Evolutionary conservation across 768 basidiomycete genomes (phyloP), one percentile per base, ranked within the genome.

Genomic region (Chlorophyllum brunneum): DNA sequence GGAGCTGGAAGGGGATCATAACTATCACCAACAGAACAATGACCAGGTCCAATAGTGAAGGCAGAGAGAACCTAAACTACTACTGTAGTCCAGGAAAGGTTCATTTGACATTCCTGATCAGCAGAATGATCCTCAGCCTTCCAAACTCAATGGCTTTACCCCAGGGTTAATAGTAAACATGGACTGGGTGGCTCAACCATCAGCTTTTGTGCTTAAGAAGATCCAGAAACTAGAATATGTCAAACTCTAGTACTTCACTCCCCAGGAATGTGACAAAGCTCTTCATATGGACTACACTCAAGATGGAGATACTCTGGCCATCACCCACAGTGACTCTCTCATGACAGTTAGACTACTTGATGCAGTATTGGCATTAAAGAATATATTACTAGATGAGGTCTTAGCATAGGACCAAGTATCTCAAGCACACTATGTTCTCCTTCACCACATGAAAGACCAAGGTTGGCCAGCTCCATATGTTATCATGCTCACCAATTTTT

Each of bases 211-310:
- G 33, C 42, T 49, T 53, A 49, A 13, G 36, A 55, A 42, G n/a
- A 15, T 57, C 3, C 41, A 58, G n/a, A 50, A 53, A 16, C 39
- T 52, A 36, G 47, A 54, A 6, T 51, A 47, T 29, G 49, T 60
- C 2, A 44, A 54, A 4, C 42, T 58, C 7, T 59, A 42, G 36
- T 50, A 61, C 13, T 61, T 53, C 49, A 47, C 56, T 7, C 43
- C 51, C 9, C 33, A 59, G 0, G 59, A 43, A 9, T 59, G 57
- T 37, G 41, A 22, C 41, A 58, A 42, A 8, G 31, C 46, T 27
- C 27, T 7, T 18, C 22, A 5, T 4, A 10, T 13, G 11, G 33
- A 10, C 4, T 4, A 13, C 5, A 6, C 33, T 4, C 33, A 13
- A 10, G 7, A 13, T n/a, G 5, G 11, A 6, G 33, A 34, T 4